Evolutionary conservation across 768 basidiomycete genomes (phyloP).

Genomic region (Royoungia palumana): DNA sequence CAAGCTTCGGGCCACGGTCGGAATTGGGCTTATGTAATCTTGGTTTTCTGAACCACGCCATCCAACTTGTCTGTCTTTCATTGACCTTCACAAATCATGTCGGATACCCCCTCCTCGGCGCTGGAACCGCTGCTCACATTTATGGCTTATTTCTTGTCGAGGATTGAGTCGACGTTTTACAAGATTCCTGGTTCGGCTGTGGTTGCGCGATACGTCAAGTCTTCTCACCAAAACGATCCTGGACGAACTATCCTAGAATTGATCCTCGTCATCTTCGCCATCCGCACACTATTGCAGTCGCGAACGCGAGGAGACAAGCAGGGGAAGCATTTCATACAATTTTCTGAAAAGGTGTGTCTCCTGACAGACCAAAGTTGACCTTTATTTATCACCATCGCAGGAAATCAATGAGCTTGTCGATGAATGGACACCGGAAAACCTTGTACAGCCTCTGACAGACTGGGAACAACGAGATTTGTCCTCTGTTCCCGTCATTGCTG

Average conservation of each 20-base stretch:
- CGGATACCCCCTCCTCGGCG: slow-evolving; percentile 31
- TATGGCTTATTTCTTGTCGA: slow-evolving; percentile 57
- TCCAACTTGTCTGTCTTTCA: too few relatives aligned
- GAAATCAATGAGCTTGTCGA: slow-evolving; percentile 96
- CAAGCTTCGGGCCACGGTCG: too few relatives aligned
- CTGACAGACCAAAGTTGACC: not conserved
- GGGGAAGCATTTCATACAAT: slow-evolving; percentile 86
- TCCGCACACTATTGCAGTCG: slow-evolving; percentile 86
- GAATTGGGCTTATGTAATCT: slow-evolving; percentile 16
- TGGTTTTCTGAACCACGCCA: not conserved
- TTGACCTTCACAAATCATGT: slow-evolving; percentile 33
- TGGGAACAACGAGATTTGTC: slow-evolving; percentile 67
- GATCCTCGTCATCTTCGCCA: slow-evolving; percentile 81
- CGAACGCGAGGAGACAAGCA: slow-evolving; percentile 82
- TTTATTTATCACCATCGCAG: slow-evolving; percentile 37
- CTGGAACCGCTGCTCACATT: slow-evolving; percentile 60
- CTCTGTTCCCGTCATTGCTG: slow-evolving; percentile 72
- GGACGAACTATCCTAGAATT: slow-evolving; percentile 88
- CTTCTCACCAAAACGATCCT: slow-evolving; percentile 95
- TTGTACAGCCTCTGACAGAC: slow-evolving; percentile 59
- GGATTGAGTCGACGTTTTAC: slow-evolving; percentile 64
- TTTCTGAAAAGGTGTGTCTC: slow-evolving; percentile 78
- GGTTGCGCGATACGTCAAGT: slow-evolving; percentile 86
- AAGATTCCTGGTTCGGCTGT: slow-evolving; percentile 80
- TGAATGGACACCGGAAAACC: slow-evolving; percentile 89